Evolutionary conservation across 495 filamentous ascomycete genomes (phyloP).

Genomic region (Lindgomyces ingoldianus): DNA sequence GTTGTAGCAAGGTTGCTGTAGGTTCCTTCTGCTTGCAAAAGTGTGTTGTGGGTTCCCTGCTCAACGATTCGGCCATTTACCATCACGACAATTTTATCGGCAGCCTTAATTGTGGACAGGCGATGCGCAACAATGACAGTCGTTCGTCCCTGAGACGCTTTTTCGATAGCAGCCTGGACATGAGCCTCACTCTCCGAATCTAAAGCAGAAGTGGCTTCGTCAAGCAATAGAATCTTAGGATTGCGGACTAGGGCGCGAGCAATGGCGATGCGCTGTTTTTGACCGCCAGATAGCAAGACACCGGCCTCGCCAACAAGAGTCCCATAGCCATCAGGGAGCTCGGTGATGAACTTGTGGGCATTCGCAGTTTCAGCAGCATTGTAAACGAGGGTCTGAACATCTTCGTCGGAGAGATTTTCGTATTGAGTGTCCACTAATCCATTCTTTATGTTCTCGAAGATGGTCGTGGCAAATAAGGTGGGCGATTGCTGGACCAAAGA

Average conservation of each 20-base stretch:
- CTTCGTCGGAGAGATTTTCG: constrained; percentile 44
- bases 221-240: constrained; percentile 88
- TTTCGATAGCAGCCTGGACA: constrained; percentile 88
- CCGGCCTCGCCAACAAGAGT: constrained; percentile 94
- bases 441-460: constrained; percentile 80
- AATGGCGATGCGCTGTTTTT: constrained; percentile 90
- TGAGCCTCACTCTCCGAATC: constrained; percentile 94
- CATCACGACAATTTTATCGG: constrained; percentile 95
- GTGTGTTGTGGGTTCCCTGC: constrained; percentile 75
- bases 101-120: constrained; percentile 87
- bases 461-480: constrained; percentile 77
- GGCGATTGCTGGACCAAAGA: constrained; percentile 85
- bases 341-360: constrained; percentile 90
- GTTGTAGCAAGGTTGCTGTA: constrained; percentile 85
- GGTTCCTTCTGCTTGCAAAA: constrained; percentile 70
- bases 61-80: constrained; percentile 77
- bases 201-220: constrained; percentile 90
- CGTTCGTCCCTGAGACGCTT: constrained; percentile 79
- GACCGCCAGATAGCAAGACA: constrained; percentile 86
- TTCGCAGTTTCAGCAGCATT: constrained; percentile 89
- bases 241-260: constrained; percentile 88
- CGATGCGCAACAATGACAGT: constrained; percentile 96
- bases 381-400: constrained; percentile 55
- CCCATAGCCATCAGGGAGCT: constrained; percentile 90
- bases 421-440: constrained; percentile 76